Conservation (phyloP, 225 moss, liverwort and hornwort species). For the Physcomitrellopsis africana region DNA sequence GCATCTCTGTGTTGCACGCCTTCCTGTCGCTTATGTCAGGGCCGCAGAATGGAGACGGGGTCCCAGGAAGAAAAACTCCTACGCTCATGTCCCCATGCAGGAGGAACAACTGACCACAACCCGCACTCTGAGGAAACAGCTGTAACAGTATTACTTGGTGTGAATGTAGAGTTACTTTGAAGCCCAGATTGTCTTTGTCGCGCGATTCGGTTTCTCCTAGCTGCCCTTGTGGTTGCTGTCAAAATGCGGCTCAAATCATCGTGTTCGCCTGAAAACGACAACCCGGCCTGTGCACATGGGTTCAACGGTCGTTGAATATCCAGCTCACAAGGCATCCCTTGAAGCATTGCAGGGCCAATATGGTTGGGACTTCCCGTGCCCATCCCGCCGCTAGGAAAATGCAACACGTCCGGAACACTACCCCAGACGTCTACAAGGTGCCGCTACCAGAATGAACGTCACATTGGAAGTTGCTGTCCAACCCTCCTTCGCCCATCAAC, state of each 20-base stretch:
- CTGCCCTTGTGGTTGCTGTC: conserved; percentile 19
- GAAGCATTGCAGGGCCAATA: background rate
- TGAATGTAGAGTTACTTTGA: background rate
- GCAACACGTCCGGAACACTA: background rate
- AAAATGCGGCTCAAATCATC: background rate
- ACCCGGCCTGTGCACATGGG: background rate
- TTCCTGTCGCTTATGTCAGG: background rate
- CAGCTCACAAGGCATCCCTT: conserved; percentile 5
- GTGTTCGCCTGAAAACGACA: background rate
- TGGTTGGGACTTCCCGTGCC: background rate
- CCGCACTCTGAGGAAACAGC: background rate
- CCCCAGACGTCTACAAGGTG: background rate
- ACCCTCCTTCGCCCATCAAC: conserved; percentile 9
- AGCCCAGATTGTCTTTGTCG: conserved; percentile 21
- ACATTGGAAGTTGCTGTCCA: background rate
- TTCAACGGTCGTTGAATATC: conserved; percentile 9
- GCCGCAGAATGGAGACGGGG: background rate
- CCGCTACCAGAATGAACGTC: background rate
- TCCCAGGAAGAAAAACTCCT: background rate
- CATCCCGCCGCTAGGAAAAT: background rate
- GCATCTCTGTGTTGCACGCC: background rate
- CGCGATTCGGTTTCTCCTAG: conserved; percentile 17
- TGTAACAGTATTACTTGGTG: background rate
- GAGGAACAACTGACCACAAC: background rate
- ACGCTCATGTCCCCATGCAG: background rate